These are phyloP conservation scores for Aspergillus kassunensis DNA, from an alignment of 495 filamentous ascomycete species.

Conservation along the genomic window DNA sequence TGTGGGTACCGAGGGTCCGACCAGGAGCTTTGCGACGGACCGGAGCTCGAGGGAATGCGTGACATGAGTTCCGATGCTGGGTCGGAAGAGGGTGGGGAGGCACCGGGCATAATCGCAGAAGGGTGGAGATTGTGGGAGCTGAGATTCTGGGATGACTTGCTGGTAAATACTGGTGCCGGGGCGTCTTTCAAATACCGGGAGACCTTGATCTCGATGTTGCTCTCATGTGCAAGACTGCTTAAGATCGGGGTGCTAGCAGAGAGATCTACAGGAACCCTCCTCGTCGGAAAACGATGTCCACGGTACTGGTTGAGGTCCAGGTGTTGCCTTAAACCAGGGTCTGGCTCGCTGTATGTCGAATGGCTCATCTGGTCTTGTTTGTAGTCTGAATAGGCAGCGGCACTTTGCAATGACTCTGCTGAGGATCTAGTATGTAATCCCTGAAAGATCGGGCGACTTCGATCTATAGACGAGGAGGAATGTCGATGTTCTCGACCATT, in stretches of 20 bases:
- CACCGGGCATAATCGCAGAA: slow-evolving; percentile 40
- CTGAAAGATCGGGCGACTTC: slow-evolving; percentile 1
- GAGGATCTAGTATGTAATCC: slow-evolving; percentile 33
- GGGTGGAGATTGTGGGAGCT: slow-evolving; percentile 28
- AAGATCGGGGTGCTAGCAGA: slow-evolving; percentile 29
- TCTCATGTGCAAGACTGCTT: slow-evolving; percentile 26
- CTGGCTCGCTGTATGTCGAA: slow-evolving; percentile 40
- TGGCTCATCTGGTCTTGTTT: slow-evolving; percentile 23
- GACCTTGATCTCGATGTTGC: slow-evolving; percentile 22
- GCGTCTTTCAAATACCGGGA: slow-evolving; percentile 7
- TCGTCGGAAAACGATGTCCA: slow-evolving; percentile 12
- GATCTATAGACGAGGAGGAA: slow-evolving; percentile 21
- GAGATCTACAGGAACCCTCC: slow-evolving; percentile 22
- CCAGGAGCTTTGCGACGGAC: slow-evolving; percentile 38
- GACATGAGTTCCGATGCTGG: slow-evolving; percentile 30
- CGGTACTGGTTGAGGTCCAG: slow-evolving; percentile 5
- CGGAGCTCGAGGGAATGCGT: slow-evolving; percentile 30
- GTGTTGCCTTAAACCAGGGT: slow-evolving; percentile 15
- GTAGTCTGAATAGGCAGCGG: slow-evolving; percentile 34
- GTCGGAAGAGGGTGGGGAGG: slow-evolving; percentile 30
- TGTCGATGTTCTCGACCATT: slow-evolving; percentile 22
- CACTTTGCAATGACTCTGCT: slow-evolving; percentile 30
- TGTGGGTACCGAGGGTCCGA: slow-evolving; percentile 15
- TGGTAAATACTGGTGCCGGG: neutral
- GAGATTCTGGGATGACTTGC: slow-evolving; percentile 5